Base-by-base conservation (phyloP, 2,329 filamentous ascomycete genomes). In the Colletotrichum neosansevieriae region DNA sequence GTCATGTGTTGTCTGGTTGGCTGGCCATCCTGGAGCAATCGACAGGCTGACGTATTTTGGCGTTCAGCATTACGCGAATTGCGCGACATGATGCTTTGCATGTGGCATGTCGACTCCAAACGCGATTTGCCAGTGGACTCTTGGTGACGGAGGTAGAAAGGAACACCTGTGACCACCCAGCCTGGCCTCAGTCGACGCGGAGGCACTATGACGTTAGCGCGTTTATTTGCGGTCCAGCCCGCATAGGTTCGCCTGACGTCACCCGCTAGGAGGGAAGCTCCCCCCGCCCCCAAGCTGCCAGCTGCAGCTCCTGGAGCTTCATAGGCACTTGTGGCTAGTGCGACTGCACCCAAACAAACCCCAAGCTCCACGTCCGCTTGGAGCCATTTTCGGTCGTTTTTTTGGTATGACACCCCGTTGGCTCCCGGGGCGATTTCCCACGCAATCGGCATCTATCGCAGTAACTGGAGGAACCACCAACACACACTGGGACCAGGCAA, bases 1-100 rank as follows among this genome's bases (percentile, higher is more conserved):
- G n/a, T 29, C 51, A 19, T 38, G 61, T 32, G 32, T 51, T n/a
- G 45, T 12, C 40, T 66, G 66, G 66, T 69, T 66, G 66, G 62
- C 61, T 66, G 40, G 42, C 24, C 62, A 42, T 34, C n/a, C 13
- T 13, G 19, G 42, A 36, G 60, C 34, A 69, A 56, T 69, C 66
- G 62, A 65, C 56, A 66, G 21, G 42, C 56, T 69, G 66, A 69
- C 66, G 66, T 69, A 69, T 66, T 51, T 42, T 32, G 21, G 15
- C 42, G 17, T 13, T 42, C 47, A 45, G n/a, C 34, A 69, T 60
- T 66, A 66, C 66, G 59, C 59, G 62, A 56, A 40, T 12, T 21
- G 34, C 38, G 58, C 50, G 61, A 60, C 40, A 65, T 3, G 54
- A 17, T 32, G 58, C 40, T 68, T 66, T 38, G 54, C 56, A 60